phyloP scores from a whole-genome alignment of 148 eudicot genomes.

The Vaccinium macrocarpon region DNA sequence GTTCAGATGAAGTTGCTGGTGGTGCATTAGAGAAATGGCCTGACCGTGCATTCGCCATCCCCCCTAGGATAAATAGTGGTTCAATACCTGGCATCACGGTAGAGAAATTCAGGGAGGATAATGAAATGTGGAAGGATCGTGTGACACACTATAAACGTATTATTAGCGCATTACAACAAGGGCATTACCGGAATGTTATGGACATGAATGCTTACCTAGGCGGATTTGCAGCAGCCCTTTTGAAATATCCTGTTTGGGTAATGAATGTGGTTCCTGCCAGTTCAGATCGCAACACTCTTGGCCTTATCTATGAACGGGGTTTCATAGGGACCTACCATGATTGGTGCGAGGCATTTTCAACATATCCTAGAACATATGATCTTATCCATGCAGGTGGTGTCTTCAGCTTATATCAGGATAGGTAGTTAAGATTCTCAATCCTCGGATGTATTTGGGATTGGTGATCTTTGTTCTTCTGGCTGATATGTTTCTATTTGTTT shows the following conservation, averaged over 20 bases:
- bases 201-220: conserved; percentile 93
- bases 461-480: background rate
- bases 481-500: background rate
- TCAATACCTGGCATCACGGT: conserved; percentile 47
- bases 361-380: conserved; percentile 92
- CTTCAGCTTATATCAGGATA: conserved; percentile 72
- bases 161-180: conserved; percentile 43
- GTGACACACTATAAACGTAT: conserved; percentile 53
- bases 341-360: conserved; percentile 94
- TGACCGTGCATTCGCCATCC: conserved; percentile 67
- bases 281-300: conserved; percentile 61
- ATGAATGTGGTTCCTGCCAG: conserved; percentile 88
- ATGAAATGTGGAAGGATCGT: conserved; percentile 64
- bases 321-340: conserved; percentile 85
- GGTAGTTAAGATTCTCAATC: conserved; percentile 29
- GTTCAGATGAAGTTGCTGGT: conserved; percentile 65
- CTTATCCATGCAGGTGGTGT: conserved; percentile 80
- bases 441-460: background rate
- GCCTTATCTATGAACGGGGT: conserved; percentile 75
- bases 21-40: conserved; percentile 91
- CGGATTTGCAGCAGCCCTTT: conserved; percentile 81
- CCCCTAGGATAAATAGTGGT: conserved; percentile 75
- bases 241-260: conserved; percentile 87
- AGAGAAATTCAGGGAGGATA: conserved; percentile 61
- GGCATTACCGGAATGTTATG: conserved; percentile 69